Evolutionary conservation across 257 asterid genomes (phyloP), one percentile per base, ranked within the genome.

Genomic region (Solanum appendiculatum): DNA sequence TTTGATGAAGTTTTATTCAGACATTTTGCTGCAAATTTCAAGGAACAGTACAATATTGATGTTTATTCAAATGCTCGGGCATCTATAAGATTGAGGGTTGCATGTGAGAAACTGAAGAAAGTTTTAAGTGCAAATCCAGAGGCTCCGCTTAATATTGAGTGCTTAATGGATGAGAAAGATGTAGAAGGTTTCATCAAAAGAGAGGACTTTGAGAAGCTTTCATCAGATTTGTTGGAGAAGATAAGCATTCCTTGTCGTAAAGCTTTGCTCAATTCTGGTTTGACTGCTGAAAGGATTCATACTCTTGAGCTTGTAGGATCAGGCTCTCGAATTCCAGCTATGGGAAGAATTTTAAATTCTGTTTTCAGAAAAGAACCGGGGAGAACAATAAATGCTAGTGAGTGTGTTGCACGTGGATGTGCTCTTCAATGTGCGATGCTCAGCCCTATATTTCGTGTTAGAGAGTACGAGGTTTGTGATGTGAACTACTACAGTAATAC

Each of bases 81-180:
- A 87, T 93, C 95, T 89, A 85, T 92, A 46, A 94, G 99, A 91
- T 93, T 97, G 88, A 94, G 99, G 93, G 93, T 95, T 11, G 86
- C 99, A 14, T 95, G 99, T 88, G 99, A 97, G 92, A 97, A 96
- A 88, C 88, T 97, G 92, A 97, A 97, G 94, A 97, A 97, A 90
- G 95, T 97, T 63, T 93, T 97, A 95, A 97, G 99, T 92, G 99
- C 99, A 68, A 97, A 97, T 86, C 90, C 98, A 14, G 99, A 97
- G 93, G 99, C 97, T 63, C 99, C 95, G 8, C 94, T 97, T 82
- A 96, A 91, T 90, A 95, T 97, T 54, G 99, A 97, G 91, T 97
- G 99, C 91, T 92, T 97, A 93, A 97, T 97, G 99, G 99, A 97
- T 86, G 99, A 97, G 92, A 96, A 96, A 90, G 99, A 97, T 84